Conservation (phyloP, 2,329 filamentous ascomycete genomes). For the Microcyclosporella mali region DNA sequence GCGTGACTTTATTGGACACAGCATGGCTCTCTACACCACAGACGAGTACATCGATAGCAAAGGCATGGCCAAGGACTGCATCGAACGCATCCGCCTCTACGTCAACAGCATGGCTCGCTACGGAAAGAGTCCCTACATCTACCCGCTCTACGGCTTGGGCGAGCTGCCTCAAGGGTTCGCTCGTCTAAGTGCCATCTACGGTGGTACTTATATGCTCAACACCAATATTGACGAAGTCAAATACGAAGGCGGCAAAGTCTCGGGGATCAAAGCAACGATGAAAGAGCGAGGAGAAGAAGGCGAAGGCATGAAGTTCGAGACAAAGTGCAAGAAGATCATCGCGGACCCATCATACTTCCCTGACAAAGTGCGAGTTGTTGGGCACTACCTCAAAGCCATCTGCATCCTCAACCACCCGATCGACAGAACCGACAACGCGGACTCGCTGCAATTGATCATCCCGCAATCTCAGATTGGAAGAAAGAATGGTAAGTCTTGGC, state of each 20-base stretch:
- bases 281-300: constrained; percentile 69
- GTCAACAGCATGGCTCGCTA: constrained; percentile 96
- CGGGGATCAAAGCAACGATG: constrained; percentile 97
- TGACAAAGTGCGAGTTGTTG: constrained; percentile 76
- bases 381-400: constrained; percentile 90
- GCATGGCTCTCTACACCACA: constrained; percentile 92
- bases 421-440: constrained; percentile 77
- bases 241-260: constrained; percentile 72
- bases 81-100: constrained; percentile 90
- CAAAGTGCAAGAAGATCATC: constrained; percentile 91
- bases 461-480: constrained; percentile 95
- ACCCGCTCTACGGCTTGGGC: constrained; percentile 93
- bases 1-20: constrained; percentile 93
- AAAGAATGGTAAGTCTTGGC: constrained; percentile 69
- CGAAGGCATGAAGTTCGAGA: constrained; percentile 82
- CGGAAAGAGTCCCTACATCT: constrained; percentile 98
- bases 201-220: constrained; percentile 99
- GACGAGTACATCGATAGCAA: constrained; percentile 74
- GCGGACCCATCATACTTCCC: constrained; percentile 97
- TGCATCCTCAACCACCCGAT: constrained; percentile 96
- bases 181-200: constrained; percentile 94
- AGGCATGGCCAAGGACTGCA: constrained; percentile 73
- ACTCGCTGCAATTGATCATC: constrained; percentile 93
- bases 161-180: constrained; percentile 98
- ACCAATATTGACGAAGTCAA: constrained; percentile 84